Conservation (phyloP, 257 asterid genomes). For the Gentiana macrophylla region DNA sequence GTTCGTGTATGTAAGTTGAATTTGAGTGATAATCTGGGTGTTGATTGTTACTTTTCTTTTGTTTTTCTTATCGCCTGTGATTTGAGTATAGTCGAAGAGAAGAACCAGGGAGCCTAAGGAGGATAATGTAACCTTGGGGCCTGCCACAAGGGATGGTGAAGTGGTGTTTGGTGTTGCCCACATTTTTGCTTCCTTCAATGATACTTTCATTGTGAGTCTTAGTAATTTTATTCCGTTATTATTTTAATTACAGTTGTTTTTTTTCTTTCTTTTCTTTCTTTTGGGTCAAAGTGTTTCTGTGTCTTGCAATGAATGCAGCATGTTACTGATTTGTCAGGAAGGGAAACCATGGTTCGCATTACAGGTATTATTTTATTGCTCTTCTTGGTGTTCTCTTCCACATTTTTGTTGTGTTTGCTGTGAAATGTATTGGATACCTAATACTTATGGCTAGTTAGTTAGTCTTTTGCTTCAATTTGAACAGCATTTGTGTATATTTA, state of each 20-base stretch:
- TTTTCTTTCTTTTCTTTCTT: background rate
- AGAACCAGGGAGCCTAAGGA: conserved; percentile 81
- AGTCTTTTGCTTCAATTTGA: too few species aligned
- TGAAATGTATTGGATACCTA: too few species aligned
- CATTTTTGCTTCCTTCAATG: conserved; percentile 90
- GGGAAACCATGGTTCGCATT: conserved; percentile 86
- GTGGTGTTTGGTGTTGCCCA: conserved; percentile 81
- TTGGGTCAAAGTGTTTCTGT: background rate
- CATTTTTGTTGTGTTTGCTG: too few species aligned
- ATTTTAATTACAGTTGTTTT: too few species aligned
- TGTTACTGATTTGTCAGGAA: conserved; percentile 84
- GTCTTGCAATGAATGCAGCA: conserved; percentile 50
- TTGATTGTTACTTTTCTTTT: too few species aligned
- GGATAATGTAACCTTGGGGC: conserved; percentile 78
- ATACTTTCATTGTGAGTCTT: conserved; percentile 66
- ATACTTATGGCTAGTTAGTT: too few species aligned
- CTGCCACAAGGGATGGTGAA: conserved; percentile 72
- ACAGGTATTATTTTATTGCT: conserved; percentile 36
- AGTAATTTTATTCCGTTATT: too few species aligned
- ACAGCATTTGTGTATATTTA: too few species aligned
- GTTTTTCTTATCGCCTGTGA: background rate
- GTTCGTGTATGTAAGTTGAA: too few species aligned
- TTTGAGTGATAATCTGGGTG: too few species aligned
- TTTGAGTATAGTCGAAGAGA: conserved; percentile 55
- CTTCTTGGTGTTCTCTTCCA: too few species aligned